A percentile compares a stretch with the other conserved stretches of the same genome.
phyloP scores from a whole-genome alignment of 129 eudicot species.

The Artemisia tridentata region DNA sequence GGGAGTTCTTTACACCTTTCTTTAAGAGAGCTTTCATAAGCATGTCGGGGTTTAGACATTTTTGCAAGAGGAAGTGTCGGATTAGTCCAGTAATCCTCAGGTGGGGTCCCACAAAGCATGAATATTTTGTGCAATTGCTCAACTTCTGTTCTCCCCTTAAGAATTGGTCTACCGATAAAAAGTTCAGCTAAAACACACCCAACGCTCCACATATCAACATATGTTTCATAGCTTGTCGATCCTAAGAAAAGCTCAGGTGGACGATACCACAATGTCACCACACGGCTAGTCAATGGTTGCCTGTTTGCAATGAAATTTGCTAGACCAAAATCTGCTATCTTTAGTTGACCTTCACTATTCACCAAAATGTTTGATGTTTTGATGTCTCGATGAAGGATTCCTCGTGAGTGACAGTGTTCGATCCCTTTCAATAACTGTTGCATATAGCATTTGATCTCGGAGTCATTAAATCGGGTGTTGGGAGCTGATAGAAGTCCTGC shows the following conservation, averaged over 20 bases:
- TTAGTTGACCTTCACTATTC: conserved; percentile 66
- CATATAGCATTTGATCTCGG: conserved; percentile 87
- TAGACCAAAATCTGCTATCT: conserved; percentile 90
- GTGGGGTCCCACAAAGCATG: conserved; percentile 81
- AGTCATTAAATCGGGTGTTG: conserved; percentile 59
- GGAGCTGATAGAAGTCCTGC: conserved; percentile 76
- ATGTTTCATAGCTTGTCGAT: conserved; percentile 54
- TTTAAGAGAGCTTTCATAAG: conserved; percentile 61
- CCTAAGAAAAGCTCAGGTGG: conserved; percentile 91
- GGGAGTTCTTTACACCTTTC: conserved; percentile 79
- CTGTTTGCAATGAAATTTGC: conserved; percentile 53
- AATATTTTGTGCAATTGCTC: conserved; percentile 90
- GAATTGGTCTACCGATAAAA: conserved; percentile 65
- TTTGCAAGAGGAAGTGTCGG: conserved; percentile 68
- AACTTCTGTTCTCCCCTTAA: conserved; percentile 91
- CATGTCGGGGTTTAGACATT: conserved; percentile 80
- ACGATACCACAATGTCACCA: conserved; percentile 92
- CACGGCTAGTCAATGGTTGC: conserved; percentile 78
- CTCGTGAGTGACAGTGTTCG: conserved; percentile 75
- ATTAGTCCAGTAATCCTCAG: conserved; percentile 70
- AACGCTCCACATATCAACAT: conserved; percentile 79
- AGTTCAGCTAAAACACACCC: conserved; percentile 92
- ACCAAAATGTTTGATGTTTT: conserved; percentile 75
- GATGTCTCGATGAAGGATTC: conserved; percentile 77
- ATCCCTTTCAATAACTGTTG: conserved; percentile 60